Conservation (phyloP, 306 rosid genomes). For the Vigna angularis region DNA sequence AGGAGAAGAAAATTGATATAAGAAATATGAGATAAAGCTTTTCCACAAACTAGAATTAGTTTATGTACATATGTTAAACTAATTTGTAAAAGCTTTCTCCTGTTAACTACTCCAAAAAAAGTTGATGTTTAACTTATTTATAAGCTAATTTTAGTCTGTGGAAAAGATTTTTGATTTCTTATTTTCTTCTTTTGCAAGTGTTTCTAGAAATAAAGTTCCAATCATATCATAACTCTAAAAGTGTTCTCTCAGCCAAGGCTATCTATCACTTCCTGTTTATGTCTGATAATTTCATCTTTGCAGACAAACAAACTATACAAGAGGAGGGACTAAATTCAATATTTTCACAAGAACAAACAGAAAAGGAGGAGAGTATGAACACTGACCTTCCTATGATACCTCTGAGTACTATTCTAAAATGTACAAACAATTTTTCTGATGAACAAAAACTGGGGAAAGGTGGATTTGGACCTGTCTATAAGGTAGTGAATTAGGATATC, state of each 20-base stretch:
- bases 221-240: not conserved
- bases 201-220: no score
- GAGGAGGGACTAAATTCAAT: conserved; percentile 33
- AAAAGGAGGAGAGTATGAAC: conserved; percentile 33
- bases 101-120: no score
- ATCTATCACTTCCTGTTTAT: not conserved
- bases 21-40: no score
- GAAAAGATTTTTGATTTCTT: no score
- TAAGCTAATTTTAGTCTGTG: no score
- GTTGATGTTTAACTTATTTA: no score
- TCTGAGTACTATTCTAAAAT: conserved; percentile 41
- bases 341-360: conserved; percentile 41
- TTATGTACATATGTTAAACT: no score
- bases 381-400: conserved; percentile 50
- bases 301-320: conserved; percentile 29
- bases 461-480: conserved; percentile 60
- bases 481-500: conserved; percentile 35
- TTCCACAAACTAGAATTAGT: not conserved
- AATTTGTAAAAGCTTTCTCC: no score
- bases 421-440: conserved; percentile 46
- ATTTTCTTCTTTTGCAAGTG: no score
- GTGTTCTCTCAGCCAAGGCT: not conserved
- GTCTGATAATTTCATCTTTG: conserved; percentile 28
- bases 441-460: conserved; percentile 49
- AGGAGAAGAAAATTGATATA: not conserved